Evolutionary conservation across 1,139 yeast species (phyloP).

Genomic region (Geotrichum cucujoidarum): DNA sequence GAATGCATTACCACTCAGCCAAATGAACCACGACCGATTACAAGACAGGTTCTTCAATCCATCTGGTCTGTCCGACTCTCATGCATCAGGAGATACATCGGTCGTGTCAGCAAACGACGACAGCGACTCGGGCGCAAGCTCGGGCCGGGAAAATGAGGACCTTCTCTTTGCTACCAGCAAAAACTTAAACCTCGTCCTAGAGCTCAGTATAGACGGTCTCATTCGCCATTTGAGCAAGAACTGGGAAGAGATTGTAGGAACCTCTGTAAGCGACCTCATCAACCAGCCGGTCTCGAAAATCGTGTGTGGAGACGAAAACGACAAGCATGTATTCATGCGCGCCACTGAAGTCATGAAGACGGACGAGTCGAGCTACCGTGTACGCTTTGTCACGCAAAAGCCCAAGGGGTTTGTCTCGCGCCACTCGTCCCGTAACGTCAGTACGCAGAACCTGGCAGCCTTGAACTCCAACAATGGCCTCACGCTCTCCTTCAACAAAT

Average conservation of each 20-base stretch:
- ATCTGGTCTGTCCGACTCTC: constrained; percentile 7
- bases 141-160: constrained; percentile 29
- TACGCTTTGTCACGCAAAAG: constrained; percentile 47
- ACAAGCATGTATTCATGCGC: constrained; percentile 59
- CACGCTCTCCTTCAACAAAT: background rate
- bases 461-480: background rate
- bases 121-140: constrained; percentile 3
- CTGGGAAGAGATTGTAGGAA: constrained; percentile 72
- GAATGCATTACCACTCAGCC: background rate
- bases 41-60: background rate
- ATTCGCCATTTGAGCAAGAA: constrained; percentile 68
- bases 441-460: background rate
- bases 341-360: constrained; percentile 67
- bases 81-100: background rate
- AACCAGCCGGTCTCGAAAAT: constrained; percentile 59
- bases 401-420: background rate
- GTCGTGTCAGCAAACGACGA: constrained; percentile 2
- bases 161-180: constrained; percentile 51
- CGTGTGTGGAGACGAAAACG: constrained; percentile 63
- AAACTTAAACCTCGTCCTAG: constrained; percentile 80
- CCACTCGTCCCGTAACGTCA: constrained; percentile 1
- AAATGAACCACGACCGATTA: background rate
- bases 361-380: constrained; percentile 74
- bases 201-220: constrained; percentile 71
- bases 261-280: constrained; percentile 51